Percentiles rank a stretch among this genome's conserved stretches.
Conservation (phyloP, 768 basidiomycete species). For the Grammothele lineata region DNA sequence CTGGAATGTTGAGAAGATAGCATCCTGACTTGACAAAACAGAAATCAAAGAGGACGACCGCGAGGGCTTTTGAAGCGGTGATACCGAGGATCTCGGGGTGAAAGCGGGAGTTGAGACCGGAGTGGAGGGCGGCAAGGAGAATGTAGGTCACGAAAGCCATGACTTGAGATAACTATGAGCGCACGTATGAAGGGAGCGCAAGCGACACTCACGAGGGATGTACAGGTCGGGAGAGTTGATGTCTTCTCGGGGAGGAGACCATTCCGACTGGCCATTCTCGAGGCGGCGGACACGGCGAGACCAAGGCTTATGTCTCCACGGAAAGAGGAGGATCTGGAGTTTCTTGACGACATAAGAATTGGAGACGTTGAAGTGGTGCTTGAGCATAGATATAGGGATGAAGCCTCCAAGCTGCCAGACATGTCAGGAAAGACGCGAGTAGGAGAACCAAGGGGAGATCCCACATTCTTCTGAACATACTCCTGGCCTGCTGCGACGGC, state of each 20-base stretch:
- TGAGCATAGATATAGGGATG: constrained; percentile 71
- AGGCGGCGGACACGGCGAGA: constrained; percentile 61
- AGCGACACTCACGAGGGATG: constrained; percentile 67
- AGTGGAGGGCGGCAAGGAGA: constrained; percentile 78
- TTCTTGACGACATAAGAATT: constrained; percentile 94
- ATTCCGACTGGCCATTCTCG: constrained; percentile 68
- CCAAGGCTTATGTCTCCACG: constrained; percentile 92
- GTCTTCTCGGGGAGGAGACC: constrained; percentile 87
- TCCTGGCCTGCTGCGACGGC: constrained; percentile 94
- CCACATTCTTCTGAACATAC: constrained; percentile 91
- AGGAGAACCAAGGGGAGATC: not conserved
- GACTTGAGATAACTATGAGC: constrained; percentile 37
- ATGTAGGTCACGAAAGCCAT: constrained; percentile 98
- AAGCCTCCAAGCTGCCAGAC: constrained; percentile 68
- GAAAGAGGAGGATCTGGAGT: constrained; percentile 84
- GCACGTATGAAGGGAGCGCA: not conserved
- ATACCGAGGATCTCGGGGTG: constrained; percentile 88
- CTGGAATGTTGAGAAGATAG: constrained; percentile 80
- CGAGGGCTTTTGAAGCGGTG: constrained; percentile 78
- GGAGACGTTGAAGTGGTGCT: constrained; percentile 93
- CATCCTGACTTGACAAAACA: constrained; percentile 86
- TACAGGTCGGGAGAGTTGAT: constrained; percentile 96
- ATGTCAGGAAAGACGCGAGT: constrained; percentile 9
- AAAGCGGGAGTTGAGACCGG: constrained; percentile 80
- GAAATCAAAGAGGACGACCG: constrained; percentile 86